Evolutionary conservation across 176 grass and related monocot species (phyloP).

Genomic region (Raddia distichophylla): DNA sequence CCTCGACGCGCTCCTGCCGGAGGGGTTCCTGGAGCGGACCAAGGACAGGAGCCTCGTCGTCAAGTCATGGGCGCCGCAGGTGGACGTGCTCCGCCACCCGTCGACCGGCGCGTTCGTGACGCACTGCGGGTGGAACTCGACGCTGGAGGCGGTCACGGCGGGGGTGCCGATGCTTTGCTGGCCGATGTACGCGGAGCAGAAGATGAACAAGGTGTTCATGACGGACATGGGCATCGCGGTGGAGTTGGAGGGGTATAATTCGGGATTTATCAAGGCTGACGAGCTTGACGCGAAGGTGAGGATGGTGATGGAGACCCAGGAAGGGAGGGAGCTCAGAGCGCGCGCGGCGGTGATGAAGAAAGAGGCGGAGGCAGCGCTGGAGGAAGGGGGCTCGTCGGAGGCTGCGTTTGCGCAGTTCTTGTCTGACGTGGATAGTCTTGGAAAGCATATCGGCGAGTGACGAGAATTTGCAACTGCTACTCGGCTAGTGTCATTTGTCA

Average conservation of each 20-base stretch:
- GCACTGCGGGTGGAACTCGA: slow-evolving; percentile 59
- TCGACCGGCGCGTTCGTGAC: slow-evolving; percentile 46
- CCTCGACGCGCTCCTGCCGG: slow-evolving; percentile 30
- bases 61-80: slow-evolving; percentile 26
- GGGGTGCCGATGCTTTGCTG: slow-evolving; percentile 53
- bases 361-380: too few relatives aligned
- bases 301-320: too few relatives aligned
- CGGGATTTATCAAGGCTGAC: too few relatives aligned
- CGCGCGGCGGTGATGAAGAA: too few relatives aligned
- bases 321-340: too few relatives aligned
- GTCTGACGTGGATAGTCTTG: too few relatives aligned
- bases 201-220: slow-evolving; percentile 32
- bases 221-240: slow-evolving; percentile 10
- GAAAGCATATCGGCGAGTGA: too few relatives aligned
- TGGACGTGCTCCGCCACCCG: slow-evolving; percentile 7
- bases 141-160: slow-evolving; percentile 45
- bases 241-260: neutral
- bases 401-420: too few relatives aligned
- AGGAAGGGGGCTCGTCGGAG: too few relatives aligned
- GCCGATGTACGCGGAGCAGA: slow-evolving; percentile 63
- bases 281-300: too few relatives aligned
- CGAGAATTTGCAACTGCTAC: too few relatives aligned
- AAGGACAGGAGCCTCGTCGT: slow-evolving; percentile 21
- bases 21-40: slow-evolving; percentile 32
- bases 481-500: too few relatives aligned